These are phyloP conservation scores for Cercis canadensis DNA, from an alignment of 306 rosid species.

Conservation along the genomic window DNA sequence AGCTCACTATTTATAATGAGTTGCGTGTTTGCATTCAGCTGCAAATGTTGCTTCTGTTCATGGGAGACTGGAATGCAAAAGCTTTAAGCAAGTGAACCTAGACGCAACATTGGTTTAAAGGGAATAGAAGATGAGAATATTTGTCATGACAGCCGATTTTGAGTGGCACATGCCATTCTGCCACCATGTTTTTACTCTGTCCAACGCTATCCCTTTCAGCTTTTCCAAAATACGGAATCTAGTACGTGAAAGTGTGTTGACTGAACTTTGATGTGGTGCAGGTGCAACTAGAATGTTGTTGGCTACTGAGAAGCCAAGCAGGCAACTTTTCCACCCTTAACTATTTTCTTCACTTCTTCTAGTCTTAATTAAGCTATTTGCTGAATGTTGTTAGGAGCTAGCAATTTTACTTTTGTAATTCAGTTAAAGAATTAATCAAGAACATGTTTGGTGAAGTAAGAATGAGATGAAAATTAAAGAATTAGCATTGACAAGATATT, in stretches of 20 bases:
- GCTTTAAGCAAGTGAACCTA: constrained; percentile 33
- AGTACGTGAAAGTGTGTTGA: not conserved
- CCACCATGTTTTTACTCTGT: not conserved
- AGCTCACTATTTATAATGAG: constrained; percentile 23
- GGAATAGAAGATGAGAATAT: not conserved
- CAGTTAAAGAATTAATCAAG: too few species aligned
- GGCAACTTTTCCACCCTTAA: not conserved
- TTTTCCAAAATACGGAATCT: constrained; percentile 16
- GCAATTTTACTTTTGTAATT: too few species aligned
- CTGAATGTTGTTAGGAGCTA: too few species aligned
- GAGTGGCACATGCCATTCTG: constrained; percentile 13
- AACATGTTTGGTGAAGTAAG: too few species aligned
- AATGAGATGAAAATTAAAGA: too few species aligned
- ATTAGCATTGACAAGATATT: too few species aligned
- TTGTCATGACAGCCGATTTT: not conserved
- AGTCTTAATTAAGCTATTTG: too few species aligned
- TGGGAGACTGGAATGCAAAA: not conserved
- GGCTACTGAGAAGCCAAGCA: not conserved
- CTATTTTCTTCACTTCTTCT: not conserved
- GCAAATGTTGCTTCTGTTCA: constrained; percentile 37
- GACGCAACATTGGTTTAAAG: constrained; percentile 33
- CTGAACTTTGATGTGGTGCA: constrained; percentile 10
- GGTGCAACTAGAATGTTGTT: not conserved
- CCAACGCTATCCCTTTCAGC: constrained; percentile 10
- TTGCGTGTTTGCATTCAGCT: constrained; percentile 25